A percentile compares a stretch with the other conserved stretches of the same genome.
Conservation (phyloP, 2,329 filamentous ascomycete species). For the Colletotrichum spinosum region DNA sequence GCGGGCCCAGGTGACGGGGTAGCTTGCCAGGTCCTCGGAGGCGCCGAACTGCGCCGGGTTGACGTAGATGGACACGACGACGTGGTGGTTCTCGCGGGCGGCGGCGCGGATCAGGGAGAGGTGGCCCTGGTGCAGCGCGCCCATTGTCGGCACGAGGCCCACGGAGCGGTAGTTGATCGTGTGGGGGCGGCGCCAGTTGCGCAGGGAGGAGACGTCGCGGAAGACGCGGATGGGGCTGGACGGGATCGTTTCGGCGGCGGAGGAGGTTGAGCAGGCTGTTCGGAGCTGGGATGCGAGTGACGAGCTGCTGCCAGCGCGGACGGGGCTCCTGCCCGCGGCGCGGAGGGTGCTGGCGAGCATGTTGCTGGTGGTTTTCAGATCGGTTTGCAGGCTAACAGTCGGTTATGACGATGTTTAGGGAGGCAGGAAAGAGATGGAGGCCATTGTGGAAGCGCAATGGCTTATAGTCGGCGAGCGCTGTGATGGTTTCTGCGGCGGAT, state of each 20-base stretch:
- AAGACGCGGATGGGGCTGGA: slow-evolving; percentile 76
- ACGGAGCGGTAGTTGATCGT: slow-evolving; percentile 76
- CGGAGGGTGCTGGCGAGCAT: slow-evolving; percentile 38
- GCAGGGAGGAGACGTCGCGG: slow-evolving; percentile 78
- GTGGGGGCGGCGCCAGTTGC: slow-evolving; percentile 75
- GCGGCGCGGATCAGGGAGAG: slow-evolving; percentile 86
- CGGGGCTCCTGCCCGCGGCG: slow-evolving; percentile 28
- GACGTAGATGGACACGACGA: slow-evolving; percentile 93
- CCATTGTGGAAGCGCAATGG: slow-evolving; percentile 49
- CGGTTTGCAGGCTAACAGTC: background rate
- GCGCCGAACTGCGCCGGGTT: slow-evolving; percentile 97
- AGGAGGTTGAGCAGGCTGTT: slow-evolving; percentile 40
- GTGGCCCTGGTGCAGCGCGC: slow-evolving; percentile 93
- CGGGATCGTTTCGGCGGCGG: slow-evolving; percentile 60
- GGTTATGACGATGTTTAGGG: slow-evolving; percentile 15
- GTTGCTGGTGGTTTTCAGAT: background rate
- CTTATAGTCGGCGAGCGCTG: slow-evolving; percentile 42
- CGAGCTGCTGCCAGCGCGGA: background rate
- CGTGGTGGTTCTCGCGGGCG: slow-evolving; percentile 84
- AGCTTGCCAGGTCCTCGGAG: slow-evolving; percentile 87
- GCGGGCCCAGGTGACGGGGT: slow-evolving; percentile 88
- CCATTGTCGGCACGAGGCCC: slow-evolving; percentile 96
- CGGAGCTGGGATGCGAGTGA: slow-evolving; percentile 36
- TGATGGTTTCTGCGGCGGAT: slow-evolving; percentile 63
- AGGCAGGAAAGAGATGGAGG: slow-evolving; percentile 36